Conservation (phyloP, 202 grass and related monocot species). For the Schoenoplectus triqueter region DNA sequence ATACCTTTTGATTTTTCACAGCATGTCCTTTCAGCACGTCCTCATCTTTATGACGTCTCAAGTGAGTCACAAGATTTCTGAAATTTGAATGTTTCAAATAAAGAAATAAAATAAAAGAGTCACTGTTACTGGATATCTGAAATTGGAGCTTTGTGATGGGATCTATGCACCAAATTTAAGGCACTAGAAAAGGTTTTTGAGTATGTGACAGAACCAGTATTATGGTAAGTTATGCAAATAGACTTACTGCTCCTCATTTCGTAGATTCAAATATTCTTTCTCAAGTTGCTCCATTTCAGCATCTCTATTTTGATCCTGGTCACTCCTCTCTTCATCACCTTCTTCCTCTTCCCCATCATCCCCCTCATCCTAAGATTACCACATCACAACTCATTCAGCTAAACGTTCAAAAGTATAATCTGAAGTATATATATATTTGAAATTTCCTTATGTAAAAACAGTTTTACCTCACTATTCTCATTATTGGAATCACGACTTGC, state of each 20-base stretch:
- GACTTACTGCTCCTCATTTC: conserved; percentile 53
- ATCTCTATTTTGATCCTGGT: conserved; percentile 23
- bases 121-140: background rate
- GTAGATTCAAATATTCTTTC: conserved; percentile 52
- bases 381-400: conserved; percentile 4
- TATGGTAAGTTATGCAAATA: background rate
- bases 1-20: conserved; percentile 88
- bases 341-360: conserved; percentile 3
- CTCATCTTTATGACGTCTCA: conserved; percentile 79
- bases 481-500: conserved; percentile 25
- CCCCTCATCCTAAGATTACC: background rate
- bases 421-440: background rate
- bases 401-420: background rate
- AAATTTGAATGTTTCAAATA: background rate
- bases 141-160: background rate
- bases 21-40: conserved; percentile 74
- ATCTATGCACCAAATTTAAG: conserved; percentile 19
- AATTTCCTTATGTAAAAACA: background rate
- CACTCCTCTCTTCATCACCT: background rate
- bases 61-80: conserved; percentile 57
- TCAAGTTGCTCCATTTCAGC: conserved; percentile 58
- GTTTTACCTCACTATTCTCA: conserved; percentile 31
- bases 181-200: background rate
- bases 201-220: background rate
- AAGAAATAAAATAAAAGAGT: background rate